These are phyloP conservation scores for Gaeumannomyces tritici DNA, from an alignment of 2,329 filamentous ascomycete species.

Conservation along the genomic window DNA sequence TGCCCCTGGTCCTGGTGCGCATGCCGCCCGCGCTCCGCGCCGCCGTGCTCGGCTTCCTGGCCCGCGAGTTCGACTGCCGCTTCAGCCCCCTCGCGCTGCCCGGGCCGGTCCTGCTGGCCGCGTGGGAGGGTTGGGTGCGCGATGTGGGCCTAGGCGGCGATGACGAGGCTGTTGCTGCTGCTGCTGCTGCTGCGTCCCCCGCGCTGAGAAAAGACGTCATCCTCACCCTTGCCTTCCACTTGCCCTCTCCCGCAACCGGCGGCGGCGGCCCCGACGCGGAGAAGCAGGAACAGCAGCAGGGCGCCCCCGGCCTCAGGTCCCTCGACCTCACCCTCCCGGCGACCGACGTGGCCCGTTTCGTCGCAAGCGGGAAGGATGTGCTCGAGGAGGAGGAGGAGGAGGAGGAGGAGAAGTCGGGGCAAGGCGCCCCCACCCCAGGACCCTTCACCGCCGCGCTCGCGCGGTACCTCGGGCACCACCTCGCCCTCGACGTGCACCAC, in stretches of 20 bases:
- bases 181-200: not conserved
- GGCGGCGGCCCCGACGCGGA: not conserved
- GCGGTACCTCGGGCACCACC: slow-evolving; percentile 39
- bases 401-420: too few relatives aligned
- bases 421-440: slow-evolving; percentile 11
- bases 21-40: slow-evolving; percentile 44
- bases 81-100: slow-evolving; percentile 39
- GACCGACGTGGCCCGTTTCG: slow-evolving; percentile 35
- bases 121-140: slow-evolving; percentile 3
- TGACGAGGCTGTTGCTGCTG: slow-evolving; percentile 16
- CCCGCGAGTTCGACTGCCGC: slow-evolving; percentile 45
- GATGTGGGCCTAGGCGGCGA: slow-evolving; percentile 9
- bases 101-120: slow-evolving; percentile 36
- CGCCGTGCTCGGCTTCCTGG: slow-evolving; percentile 40
- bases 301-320: slow-evolving; percentile 26
- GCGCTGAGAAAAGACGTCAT: slow-evolving; percentile 34
- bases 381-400: slow-evolving; percentile 1
- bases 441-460: slow-evolving; percentile 43
- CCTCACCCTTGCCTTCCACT: slow-evolving; percentile 40
- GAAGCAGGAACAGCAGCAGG: slow-evolving; percentile 1
- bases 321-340: slow-evolving; percentile 43
- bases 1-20: slow-evolving; percentile 43
- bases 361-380: slow-evolving; percentile 25
- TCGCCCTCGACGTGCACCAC: slow-evolving; percentile 46
- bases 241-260: slow-evolving; percentile 16